Percentiles rank a stretch among this genome's conserved stretches.
phyloP scores from a whole-genome alignment of 2,329 filamentous ascomycete species.

The Talaromyces sp. region DNA sequence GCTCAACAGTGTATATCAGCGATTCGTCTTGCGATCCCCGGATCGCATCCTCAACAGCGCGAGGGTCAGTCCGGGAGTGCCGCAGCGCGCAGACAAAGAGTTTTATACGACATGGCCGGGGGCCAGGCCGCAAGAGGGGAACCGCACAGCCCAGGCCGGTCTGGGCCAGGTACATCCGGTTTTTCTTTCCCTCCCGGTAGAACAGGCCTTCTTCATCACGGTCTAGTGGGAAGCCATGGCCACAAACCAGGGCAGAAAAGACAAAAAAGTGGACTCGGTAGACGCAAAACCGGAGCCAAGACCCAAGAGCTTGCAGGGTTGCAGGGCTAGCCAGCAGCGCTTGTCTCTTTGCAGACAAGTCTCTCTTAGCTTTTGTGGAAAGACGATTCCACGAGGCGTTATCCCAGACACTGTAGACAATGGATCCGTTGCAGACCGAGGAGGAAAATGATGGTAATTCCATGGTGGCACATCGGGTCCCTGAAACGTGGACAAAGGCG shows the following conservation, averaged over 20 bases:
- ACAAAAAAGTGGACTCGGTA: not conserved
- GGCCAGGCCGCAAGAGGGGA: not conserved
- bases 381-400: not conserved
- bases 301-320: not conserved
- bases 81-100: constrained; percentile 38
- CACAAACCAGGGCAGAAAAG: not conserved
- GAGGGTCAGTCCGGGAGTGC: constrained; percentile 27
- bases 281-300: not conserved
- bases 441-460: not conserved
- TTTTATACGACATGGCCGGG: constrained; percentile 61
- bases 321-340: not conserved
- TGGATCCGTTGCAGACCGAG: not conserved
- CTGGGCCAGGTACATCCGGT: not conserved
- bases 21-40: not conserved
- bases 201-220: not conserved
- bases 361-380: not conserved
- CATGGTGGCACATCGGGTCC: not conserved
- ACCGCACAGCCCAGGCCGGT: not conserved
- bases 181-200: not conserved
- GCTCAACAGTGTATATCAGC: not conserved
- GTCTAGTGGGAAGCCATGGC: not conserved
- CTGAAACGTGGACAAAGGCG: not conserved
- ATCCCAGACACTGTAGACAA: not conserved
- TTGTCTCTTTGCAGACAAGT: not conserved
- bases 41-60: not conserved